Percentiles rank a stretch among this genome's conserved stretches.
phyloP scores from a whole-genome alignment of 1,284 basidiomycete genomes.

The Cryptococcus sp. region DNA sequence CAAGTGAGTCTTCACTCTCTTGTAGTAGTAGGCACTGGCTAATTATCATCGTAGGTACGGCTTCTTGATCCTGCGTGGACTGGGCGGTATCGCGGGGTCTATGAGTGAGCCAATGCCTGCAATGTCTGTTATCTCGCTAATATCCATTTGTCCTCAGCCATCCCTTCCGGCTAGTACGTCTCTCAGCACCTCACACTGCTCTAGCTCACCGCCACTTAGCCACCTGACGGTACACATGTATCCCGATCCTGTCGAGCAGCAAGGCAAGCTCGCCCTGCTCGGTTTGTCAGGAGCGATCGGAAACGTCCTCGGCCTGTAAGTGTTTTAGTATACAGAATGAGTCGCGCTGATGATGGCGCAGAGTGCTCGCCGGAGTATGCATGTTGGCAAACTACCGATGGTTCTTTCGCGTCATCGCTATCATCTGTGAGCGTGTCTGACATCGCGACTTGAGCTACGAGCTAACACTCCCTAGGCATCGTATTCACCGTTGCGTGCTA shows the following conservation, averaged over 20 bases:
- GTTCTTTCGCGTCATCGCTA: constrained; percentile 49
- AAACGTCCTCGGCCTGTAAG: constrained; percentile 39
- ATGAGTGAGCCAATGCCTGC: constrained; percentile 19
- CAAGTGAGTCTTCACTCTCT: constrained; percentile 26
- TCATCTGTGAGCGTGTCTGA: constrained; percentile 27
- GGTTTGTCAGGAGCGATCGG: constrained; percentile 36
- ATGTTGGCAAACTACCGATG: constrained; percentile 41
- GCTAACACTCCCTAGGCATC: constrained; percentile 7
- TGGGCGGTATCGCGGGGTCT: constrained; percentile 44
- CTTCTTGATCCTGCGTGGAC: constrained; percentile 47
- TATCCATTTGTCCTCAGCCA: constrained; percentile 7
- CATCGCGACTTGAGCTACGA: neutral
- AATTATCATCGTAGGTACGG: constrained; percentile 26
- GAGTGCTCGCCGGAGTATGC: constrained; percentile 31
- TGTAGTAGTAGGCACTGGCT: neutral
- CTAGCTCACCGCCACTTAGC: constrained; percentile 4
- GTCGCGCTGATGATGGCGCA: too few species aligned
- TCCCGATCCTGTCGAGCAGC: constrained; percentile 39
- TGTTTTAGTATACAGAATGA: neutral
- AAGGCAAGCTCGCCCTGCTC: constrained; percentile 36
- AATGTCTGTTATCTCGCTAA: neutral
- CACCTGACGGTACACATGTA: constrained; percentile 46
- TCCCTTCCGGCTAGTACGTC: constrained; percentile 38
- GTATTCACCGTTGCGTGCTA: constrained; percentile 29
- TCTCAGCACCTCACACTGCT: neutral